Evolutionary conservation across 805 yeast species (phyloP).

Genomic region (Yarrowia yakushimensis): DNA sequence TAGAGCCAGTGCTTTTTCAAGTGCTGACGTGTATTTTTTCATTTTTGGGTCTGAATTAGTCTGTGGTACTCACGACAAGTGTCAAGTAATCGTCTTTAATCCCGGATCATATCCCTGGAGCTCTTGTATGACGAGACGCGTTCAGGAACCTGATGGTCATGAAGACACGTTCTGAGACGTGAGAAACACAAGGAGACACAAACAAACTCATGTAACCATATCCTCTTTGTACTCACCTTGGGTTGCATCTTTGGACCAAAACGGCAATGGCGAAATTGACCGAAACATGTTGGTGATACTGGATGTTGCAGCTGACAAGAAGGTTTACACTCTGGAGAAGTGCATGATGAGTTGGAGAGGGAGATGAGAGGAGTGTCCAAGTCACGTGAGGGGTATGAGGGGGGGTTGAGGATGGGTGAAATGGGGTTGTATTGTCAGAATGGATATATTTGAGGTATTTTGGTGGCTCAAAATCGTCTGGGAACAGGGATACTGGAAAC

Average conservation of each 20-base stretch:
- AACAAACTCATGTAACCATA: background rate
- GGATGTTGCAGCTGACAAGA: constrained; percentile 1
- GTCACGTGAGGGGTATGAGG: too few relatives aligned
- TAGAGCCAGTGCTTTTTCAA: constrained; percentile 66
- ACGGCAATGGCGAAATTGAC: constrained; percentile 30
- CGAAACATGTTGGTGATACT: constrained; percentile 27
- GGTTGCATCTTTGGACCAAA: constrained; percentile 26
- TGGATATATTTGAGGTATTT: too few relatives aligned
- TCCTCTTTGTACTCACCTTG: constrained; percentile 2
- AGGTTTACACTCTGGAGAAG: constrained; percentile 4
- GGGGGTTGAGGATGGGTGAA: too few relatives aligned
- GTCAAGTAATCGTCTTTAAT: background rate
- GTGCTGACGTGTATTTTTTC: constrained; percentile 60
- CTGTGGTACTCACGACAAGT: background rate
- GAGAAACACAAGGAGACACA: background rate
- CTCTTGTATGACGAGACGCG: background rate
- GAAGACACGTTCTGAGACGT: background rate
- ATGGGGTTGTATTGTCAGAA: too few relatives aligned
- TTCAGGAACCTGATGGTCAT: background rate
- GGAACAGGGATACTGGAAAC: background rate
- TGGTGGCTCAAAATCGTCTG: too few relatives aligned
- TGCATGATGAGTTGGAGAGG: too few relatives aligned
- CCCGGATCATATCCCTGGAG: background rate
- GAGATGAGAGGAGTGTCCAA: too few relatives aligned
- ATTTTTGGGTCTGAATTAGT: constrained; percentile 50